Conservation (phyloP, 129 eudicot genomes). For the Lactuca saligna region DNA sequence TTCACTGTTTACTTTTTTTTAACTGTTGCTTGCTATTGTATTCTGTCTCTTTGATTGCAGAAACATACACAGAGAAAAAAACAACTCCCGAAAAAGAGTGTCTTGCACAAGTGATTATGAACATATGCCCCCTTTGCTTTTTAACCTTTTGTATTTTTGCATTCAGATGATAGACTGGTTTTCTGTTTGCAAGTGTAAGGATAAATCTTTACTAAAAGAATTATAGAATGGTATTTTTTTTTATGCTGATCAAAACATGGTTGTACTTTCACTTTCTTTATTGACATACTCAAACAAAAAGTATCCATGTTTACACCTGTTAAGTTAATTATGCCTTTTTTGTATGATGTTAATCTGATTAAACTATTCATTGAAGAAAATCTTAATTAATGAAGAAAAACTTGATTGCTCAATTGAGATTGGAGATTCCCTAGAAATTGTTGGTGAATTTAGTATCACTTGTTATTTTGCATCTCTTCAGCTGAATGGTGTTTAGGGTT, state of each 20-base stretch:
- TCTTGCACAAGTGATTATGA: constrained; percentile 72
- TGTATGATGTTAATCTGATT: neutral
- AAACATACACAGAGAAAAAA: constrained; percentile 68
- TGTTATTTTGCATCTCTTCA: too few species aligned
- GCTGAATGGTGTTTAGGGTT: too few species aligned
- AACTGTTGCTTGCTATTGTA: neutral
- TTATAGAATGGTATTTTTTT: neutral
- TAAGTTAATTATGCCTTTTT: neutral
- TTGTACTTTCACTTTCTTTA: neutral
- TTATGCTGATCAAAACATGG: neutral
- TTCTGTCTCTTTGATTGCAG: constrained; percentile 39
- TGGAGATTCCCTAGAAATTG: neutral
- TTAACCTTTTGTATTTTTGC: constrained; percentile 11
- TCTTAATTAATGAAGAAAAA: too few species aligned
- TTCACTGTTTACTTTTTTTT: neutral
- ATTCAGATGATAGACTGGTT: neutral
- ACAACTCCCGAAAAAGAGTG: constrained; percentile 71
- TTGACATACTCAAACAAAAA: neutral
- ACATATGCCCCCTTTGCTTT: constrained; percentile 8
- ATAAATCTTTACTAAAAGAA: neutral
- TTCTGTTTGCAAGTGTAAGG: constrained; percentile 15
- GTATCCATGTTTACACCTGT: neutral
- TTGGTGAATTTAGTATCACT: too few species aligned
- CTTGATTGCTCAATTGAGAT: neutral
- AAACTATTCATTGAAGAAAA: too few species aligned